Conservation (phyloP, 345 rosid genomes). For the Barbarea vulgaris region DNA sequence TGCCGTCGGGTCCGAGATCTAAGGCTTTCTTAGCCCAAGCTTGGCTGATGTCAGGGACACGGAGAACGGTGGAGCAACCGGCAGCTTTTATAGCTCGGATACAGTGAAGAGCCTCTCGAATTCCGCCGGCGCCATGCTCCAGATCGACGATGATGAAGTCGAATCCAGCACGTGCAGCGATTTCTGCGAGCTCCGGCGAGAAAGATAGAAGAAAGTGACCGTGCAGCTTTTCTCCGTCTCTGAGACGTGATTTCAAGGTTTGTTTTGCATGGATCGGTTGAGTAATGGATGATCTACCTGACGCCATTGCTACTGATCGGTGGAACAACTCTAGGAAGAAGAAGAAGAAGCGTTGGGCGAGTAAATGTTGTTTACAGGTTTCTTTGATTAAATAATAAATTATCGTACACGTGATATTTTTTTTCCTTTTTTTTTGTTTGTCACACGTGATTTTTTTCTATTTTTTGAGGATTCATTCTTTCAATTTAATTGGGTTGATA, state of each 20-base stretch:
- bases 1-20: conserved; percentile 77
- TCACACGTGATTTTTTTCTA: too few relatives aligned
- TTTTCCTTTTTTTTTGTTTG: too few relatives aligned
- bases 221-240: conserved; percentile 62
- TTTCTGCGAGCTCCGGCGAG: conserved; percentile 84
- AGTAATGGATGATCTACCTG: not conserved
- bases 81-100: conserved; percentile 63
- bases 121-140: conserved; percentile 90
- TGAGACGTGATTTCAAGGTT: conserved; percentile 71
- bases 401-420: too few relatives aligned
- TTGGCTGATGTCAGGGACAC: conserved; percentile 68
- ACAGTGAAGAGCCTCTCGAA: conserved; percentile 64
- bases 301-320: not conserved
- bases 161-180: conserved; percentile 70
- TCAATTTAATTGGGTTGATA: too few relatives aligned
- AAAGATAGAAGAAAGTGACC: conserved; percentile 76
- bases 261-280: not conserved
- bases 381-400: too few relatives aligned
- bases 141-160: conserved; percentile 76
- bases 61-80: conserved; percentile 61
- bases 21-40: conserved; percentile 85
- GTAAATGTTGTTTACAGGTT: too few relatives aligned
- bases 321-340: not conserved
- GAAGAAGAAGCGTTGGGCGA: not conserved
- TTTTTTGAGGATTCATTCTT: too few relatives aligned